Conservation (phyloP, 345 rosid genomes). For the Acer yangbiense region DNA sequence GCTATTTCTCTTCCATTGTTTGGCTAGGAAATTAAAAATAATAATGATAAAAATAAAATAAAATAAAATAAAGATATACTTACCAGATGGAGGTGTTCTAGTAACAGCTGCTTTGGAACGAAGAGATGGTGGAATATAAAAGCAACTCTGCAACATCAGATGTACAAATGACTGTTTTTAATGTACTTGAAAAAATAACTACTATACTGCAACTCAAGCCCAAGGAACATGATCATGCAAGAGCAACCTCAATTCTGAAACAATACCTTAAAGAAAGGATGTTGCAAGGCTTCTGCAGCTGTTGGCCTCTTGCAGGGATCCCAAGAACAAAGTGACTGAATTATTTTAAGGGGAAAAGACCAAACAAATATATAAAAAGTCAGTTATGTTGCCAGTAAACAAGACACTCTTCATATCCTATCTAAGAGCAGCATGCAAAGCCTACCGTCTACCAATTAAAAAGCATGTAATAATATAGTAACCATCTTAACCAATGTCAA, state of each 20-base stretch:
- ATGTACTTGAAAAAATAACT: background rate
- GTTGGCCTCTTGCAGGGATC: slow-evolving; percentile 88
- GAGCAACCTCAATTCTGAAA: background rate
- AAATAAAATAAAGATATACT: background rate
- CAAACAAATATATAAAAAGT: background rate
- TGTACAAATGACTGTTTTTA: background rate
- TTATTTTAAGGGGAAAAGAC: slow-evolving; percentile 4
- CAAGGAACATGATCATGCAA: background rate
- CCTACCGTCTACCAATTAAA: background rate
- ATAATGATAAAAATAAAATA: too few species aligned
- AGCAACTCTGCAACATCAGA: slow-evolving; percentile 65
- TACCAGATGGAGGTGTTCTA: slow-evolving; percentile 80
- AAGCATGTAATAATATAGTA: background rate
- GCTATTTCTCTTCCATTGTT: background rate
- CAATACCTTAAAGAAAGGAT: slow-evolving; percentile 93
- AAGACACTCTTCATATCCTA: background rate
- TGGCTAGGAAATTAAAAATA: background rate
- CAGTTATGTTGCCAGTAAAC: background rate
- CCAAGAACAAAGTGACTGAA: slow-evolving; percentile 90
- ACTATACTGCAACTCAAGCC: background rate
- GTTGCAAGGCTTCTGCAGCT: slow-evolving; percentile 89
- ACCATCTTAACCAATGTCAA: background rate
- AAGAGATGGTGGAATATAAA: slow-evolving; percentile 85
- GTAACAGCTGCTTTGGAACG: slow-evolving; percentile 51
- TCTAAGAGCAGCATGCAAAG: background rate